phyloP scores from a whole-genome alignment of 2,329 filamentous ascomycete genomes.

The Huntiella decipiens region DNA sequence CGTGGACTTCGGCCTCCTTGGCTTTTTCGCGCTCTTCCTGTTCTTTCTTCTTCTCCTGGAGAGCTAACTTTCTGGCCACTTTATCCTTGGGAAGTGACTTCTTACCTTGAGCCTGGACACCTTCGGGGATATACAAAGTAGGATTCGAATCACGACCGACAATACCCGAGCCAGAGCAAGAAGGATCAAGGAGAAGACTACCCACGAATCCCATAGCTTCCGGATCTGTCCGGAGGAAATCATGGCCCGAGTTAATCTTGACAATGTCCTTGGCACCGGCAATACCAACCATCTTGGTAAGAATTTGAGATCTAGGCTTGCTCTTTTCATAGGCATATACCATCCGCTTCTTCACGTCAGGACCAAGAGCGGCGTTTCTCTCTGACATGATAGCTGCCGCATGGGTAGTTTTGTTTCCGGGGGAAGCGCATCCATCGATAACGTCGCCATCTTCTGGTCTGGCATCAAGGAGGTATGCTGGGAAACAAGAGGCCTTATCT shows the following conservation, averaged over 20 bases:
- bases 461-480: conserved; percentile 68
- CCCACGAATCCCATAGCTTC: conserved; percentile 37
- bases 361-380: conserved; percentile 20
- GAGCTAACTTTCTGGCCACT: not conserved
- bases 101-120: conserved; percentile 6
- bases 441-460: conserved; percentile 49
- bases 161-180: conserved; percentile 90
- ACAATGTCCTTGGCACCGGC: conserved; percentile 53
- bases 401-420: conserved; percentile 95
- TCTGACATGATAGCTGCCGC: conserved; percentile 53
- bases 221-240: conserved; percentile 66
- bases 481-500: conserved; percentile 94
- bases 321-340: conserved; percentile 75
- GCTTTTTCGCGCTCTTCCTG: not conserved
- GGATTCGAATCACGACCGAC: conserved; percentile 70
- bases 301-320: conserved; percentile 45
- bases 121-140: conserved; percentile 37
- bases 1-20: not conserved
- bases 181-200: conserved; percentile 73
- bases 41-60: conserved; percentile 8
- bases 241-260: conserved; percentile 50
- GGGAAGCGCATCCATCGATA: conserved; percentile 85
- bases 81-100: not conserved
- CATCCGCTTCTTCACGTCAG: conserved; percentile 18
- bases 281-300: conserved; percentile 66